phyloP scores from a whole-genome alignment of 352 stramenopile species.

The Globisporangium paddicum region DNA sequence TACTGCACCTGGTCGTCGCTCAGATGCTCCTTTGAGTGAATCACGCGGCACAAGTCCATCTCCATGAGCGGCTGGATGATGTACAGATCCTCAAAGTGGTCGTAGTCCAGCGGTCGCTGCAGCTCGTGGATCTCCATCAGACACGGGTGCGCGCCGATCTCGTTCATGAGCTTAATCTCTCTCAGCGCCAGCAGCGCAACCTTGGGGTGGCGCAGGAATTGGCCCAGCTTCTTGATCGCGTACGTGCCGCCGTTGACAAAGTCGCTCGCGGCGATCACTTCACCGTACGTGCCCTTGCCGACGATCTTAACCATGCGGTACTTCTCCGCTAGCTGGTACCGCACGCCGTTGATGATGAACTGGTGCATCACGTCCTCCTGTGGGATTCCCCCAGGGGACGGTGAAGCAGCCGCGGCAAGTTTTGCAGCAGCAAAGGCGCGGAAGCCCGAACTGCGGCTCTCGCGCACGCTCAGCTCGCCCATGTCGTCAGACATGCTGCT shows the following conservation, averaged over 20 bases:
- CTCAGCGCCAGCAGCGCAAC: constrained; percentile 78
- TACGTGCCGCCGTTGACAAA: constrained; percentile 83
- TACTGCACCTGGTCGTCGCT: constrained; percentile 95
- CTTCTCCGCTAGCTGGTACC: constrained; percentile 82
- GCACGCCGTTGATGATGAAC: constrained; percentile 85
- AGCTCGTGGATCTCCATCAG: constrained; percentile 84
- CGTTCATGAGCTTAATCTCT: constrained; percentile 89
- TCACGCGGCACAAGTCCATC: constrained; percentile 92
- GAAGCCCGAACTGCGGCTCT: constrained; percentile 21
- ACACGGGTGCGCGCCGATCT: constrained; percentile 65
- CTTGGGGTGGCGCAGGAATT: constrained; percentile 83
- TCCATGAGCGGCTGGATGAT: constrained; percentile 98
- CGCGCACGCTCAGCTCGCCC: constrained; percentile 15
- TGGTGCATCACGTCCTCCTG: constrained; percentile 82
- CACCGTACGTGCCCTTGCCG: constrained; percentile 85
- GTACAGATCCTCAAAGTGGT: constrained; percentile 96
- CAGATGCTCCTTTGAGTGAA: constrained; percentile 86
- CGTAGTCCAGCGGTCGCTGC: constrained; percentile 76
- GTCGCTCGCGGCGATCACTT: constrained; percentile 87
- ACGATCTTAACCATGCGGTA: constrained; percentile 90
- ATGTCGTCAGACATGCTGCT: constrained; percentile 27
- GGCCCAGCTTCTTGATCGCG: constrained; percentile 86
- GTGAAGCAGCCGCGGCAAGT: constrained; percentile 13
- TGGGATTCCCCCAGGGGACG: neutral
- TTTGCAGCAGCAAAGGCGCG: constrained; percentile 34